Conservation (phyloP, 805 yeast species). For the Cyberlindnera mrakii region DNA sequence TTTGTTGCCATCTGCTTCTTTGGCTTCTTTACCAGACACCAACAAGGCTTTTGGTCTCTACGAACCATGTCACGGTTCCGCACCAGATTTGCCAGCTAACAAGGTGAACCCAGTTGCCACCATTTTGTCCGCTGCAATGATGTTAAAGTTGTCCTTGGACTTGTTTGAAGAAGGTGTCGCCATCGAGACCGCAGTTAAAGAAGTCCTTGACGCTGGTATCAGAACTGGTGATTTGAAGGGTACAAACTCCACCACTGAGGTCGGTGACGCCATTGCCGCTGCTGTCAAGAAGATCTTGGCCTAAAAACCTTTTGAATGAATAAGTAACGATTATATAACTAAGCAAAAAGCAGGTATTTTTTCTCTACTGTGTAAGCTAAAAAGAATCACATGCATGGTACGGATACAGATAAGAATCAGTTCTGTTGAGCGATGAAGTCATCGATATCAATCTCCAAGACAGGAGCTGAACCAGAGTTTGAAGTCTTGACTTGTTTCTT, state of each 20-base stretch:
- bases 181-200: slow-evolving; percentile 80
- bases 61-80: slow-evolving; percentile 98
- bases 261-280: slow-evolving; percentile 87
- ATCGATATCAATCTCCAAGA: slow-evolving; percentile 71
- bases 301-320: slow-evolving; percentile 4
- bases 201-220: slow-evolving; percentile 74
- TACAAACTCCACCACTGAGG: slow-evolving; percentile 74
- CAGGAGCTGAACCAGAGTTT: slow-evolving; percentile 58
- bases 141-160: slow-evolving; percentile 87
- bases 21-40: slow-evolving; percentile 94
- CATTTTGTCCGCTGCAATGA: slow-evolving; percentile 93
- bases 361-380: background rate
- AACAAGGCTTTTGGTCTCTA: slow-evolving; percentile 92
- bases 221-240: slow-evolving; percentile 94
- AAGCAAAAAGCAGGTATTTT: background rate
- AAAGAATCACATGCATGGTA: background rate
- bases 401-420: slow-evolving; percentile 24
- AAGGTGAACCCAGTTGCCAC: slow-evolving; percentile 96
- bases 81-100: slow-evolving; percentile 85
- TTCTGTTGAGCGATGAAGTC: slow-evolving; percentile 60
- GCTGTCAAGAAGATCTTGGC: slow-evolving; percentile 56
- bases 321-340: background rate
- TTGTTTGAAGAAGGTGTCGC: slow-evolving; percentile 80
- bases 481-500: slow-evolving; percentile 38
- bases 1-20: slow-evolving; percentile 87